A percentile compares a stretch with the other conserved stretches of the same genome.
Evolutionary conservation across 1,284 basidiomycete genomes (phyloP).

Genomic region (Apiotrichum mycotoxinovorans): DNA sequence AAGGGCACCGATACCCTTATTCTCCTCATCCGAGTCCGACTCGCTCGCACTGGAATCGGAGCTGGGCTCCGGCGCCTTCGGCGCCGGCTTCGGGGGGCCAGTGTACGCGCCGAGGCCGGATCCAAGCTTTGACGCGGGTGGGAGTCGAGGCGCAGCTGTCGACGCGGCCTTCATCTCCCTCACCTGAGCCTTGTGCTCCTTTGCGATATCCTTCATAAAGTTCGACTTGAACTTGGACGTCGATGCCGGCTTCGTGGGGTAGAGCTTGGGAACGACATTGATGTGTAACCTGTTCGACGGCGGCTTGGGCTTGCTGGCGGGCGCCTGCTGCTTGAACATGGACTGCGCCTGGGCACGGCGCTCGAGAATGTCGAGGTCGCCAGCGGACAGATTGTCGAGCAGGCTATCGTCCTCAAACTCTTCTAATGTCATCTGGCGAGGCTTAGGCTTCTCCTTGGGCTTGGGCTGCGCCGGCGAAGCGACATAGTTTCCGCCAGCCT

Average conservation of each 20-base stretch:
- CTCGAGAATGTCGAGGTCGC: slow-evolving; percentile 44
- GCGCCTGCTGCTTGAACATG: slow-evolving; percentile 3
- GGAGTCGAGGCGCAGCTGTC: slow-evolving; percentile 25
- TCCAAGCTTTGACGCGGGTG: slow-evolving; percentile 33
- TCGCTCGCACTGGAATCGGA: slow-evolving; percentile 43
- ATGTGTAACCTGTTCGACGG: slow-evolving; percentile 31
- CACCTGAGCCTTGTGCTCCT: slow-evolving; percentile 27
- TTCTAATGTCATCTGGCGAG: slow-evolving; percentile 23
- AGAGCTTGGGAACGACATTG: slow-evolving; percentile 30
- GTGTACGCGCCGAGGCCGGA: slow-evolving; percentile 42
- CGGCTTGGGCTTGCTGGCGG: slow-evolving; percentile 12
- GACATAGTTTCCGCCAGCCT: slow-evolving; percentile 25
- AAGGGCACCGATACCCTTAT: slow-evolving; percentile 59
- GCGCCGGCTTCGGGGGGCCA: slow-evolving; percentile 15
- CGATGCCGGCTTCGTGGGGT: slow-evolving; percentile 21
- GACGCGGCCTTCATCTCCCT: slow-evolving; percentile 14
- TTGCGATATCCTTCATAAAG: slow-evolving; percentile 40
- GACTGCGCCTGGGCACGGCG: slow-evolving; percentile 29
- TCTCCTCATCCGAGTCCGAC: slow-evolving; percentile 55
- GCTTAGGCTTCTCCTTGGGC: slow-evolving; percentile 6
- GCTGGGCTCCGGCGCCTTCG: slow-evolving; percentile 20
- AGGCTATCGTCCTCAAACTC: slow-evolving; percentile 41
- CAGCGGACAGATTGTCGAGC: slow-evolving; percentile 34
- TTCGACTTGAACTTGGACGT: slow-evolving; percentile 30
- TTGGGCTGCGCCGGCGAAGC: slow-evolving; percentile 3